Evolutionary conservation across 495 filamentous ascomycete species (phyloP).

Genomic region (Aspergillus steynii): DNA sequence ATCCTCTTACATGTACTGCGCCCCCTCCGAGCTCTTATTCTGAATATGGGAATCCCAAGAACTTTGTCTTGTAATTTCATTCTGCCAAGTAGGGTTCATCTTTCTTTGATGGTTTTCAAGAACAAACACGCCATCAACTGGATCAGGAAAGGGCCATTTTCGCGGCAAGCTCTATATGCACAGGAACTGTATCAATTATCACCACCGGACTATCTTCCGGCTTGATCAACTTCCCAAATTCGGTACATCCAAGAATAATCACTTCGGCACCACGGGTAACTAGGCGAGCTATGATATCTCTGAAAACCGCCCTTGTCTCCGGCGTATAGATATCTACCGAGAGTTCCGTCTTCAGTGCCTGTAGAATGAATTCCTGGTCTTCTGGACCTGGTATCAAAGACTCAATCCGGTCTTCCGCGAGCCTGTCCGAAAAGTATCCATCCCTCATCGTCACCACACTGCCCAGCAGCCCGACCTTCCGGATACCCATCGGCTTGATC

Average conservation of each 20-base stretch:
- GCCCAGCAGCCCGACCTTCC: conserved; percentile 19
- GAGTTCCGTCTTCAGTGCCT: conserved; percentile 4
- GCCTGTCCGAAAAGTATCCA: background rate
- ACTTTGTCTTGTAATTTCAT: no score
- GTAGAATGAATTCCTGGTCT: conserved; percentile 4
- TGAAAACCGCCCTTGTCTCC: conserved; percentile 11
- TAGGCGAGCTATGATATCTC: conserved; percentile 10
- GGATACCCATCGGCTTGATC: conserved; percentile 12
- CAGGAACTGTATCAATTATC: conserved; percentile 19
- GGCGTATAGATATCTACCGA: conserved; percentile 12
- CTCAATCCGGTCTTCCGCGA: background rate
- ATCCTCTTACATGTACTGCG: no score
- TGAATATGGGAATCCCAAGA: no score
- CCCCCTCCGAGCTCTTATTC: no score
- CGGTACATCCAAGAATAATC: conserved; percentile 24
- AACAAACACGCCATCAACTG: no score
- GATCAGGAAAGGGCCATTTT: conserved; percentile 5
- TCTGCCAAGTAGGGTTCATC: no score
- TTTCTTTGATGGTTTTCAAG: no score
- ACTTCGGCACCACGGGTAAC: conserved; percentile 13
- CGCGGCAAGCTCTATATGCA: conserved; percentile 22
- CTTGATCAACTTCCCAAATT: conserved; percentile 19
- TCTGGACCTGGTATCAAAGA: background rate
- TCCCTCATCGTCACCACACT: conserved; percentile 16
- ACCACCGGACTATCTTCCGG: conserved; percentile 15